Percentiles rank a stretch among this genome's conserved stretches.
phyloP scores from a whole-genome alignment of 768 basidiomycete genomes.

The Ramaria rubella region DNA sequence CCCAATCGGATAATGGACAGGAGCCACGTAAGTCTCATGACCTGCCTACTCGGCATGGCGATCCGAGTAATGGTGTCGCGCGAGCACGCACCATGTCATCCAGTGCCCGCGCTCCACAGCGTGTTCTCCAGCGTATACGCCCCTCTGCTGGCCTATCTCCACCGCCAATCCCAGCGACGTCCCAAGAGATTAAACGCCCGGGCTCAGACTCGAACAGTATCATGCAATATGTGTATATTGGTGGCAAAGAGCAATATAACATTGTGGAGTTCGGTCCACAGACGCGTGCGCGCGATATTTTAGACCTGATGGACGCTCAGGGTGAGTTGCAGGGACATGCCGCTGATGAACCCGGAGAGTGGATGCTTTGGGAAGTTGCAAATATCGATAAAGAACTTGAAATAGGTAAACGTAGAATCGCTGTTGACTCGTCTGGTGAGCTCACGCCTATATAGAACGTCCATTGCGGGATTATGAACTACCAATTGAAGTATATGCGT shows the following conservation, averaged over 20 bases:
- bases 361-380: constrained; percentile 88
- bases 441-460: constrained; percentile 52
- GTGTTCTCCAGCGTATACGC: neutral
- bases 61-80: neutral
- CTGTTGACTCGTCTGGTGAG: constrained; percentile 10
- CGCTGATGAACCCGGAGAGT: constrained; percentile 50
- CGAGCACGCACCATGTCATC: neutral
- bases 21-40: neutral
- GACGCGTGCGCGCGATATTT: constrained; percentile 69
- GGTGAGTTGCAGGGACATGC: constrained; percentile 54
- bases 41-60: neutral
- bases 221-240: constrained; percentile 73
- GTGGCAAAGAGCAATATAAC: constrained; percentile 68
- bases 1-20: neutral
- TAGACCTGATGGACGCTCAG: constrained; percentile 56
- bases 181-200: constrained; percentile 15
- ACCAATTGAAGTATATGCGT: constrained; percentile 68
- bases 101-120: neutral
- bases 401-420: constrained; percentile 56
- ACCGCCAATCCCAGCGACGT: constrained; percentile 18
- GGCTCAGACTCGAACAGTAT: constrained; percentile 23
- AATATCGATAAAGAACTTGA: constrained; percentile 88
- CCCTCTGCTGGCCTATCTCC: neutral
- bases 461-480: constrained; percentile 84
- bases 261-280: constrained; percentile 60